phyloP scores from a whole-genome alignment of 257 asterid genomes.

The Ocimum tenuiflorum region DNA sequence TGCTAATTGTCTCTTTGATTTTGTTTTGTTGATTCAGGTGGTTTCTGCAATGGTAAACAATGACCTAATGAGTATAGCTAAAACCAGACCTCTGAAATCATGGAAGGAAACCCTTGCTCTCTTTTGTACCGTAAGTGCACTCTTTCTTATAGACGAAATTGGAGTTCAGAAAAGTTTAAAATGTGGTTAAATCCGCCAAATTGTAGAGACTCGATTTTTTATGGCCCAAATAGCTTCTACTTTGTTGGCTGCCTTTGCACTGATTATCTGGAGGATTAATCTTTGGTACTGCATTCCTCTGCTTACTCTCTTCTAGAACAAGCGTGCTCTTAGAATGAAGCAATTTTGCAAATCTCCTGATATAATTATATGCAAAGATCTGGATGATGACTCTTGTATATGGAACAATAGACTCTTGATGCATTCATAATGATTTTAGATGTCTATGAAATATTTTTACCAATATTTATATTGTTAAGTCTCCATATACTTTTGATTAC shows the following conservation, averaged over 20 bases:
- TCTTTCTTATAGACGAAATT: neutral
- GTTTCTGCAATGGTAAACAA: constrained; percentile 85
- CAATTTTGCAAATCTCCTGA: constrained; percentile 2
- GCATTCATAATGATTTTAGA: neutral
- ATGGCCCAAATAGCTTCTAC: constrained; percentile 2
- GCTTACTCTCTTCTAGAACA: neutral
- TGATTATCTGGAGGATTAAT: neutral
- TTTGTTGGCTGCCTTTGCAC: neutral
- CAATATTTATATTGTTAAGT: no score
- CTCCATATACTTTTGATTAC: neutral
- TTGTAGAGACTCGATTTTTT: neutral
- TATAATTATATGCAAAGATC: neutral
- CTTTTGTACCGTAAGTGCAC: constrained; percentile 72
- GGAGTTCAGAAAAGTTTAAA: neutral
- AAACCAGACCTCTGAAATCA: constrained; percentile 72
- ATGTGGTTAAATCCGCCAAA: constrained; percentile 1
- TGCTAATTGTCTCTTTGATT: constrained; percentile 16
- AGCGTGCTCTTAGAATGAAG: neutral
- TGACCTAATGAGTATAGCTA: constrained; percentile 84
- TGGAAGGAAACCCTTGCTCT: constrained; percentile 99
- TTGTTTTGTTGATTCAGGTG: constrained; percentile 36
- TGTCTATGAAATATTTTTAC: no score
- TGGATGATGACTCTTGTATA: neutral
- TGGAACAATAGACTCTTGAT: neutral
- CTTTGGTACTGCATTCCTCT: neutral